Conservation (phyloP, 257 asterid species). For the Nemophila menziesii region DNA sequence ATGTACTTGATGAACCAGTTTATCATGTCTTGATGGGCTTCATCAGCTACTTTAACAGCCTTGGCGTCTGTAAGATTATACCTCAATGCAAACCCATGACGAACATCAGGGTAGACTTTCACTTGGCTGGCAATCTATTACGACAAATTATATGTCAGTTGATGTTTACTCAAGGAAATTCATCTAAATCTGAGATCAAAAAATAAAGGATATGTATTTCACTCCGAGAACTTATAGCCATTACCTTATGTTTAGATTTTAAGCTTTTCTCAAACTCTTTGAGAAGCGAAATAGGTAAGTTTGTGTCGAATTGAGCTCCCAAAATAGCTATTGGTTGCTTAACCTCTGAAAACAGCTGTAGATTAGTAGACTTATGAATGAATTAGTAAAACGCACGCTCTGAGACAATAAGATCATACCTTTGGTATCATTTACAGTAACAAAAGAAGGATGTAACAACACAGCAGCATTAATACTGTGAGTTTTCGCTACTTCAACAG, state of each 20-base stretch:
- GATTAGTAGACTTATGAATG: background rate
- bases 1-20: conserved; percentile 36
- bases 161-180: background rate
- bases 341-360: conserved; percentile 27
- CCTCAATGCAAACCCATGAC: conserved; percentile 55
- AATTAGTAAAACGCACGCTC: too few species aligned
- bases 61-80: conserved; percentile 29
- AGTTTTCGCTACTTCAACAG: conserved; percentile 26
- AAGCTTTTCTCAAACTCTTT: conserved; percentile 33
- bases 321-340: conserved; percentile 40
- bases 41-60: conserved; percentile 42
- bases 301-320: conserved; percentile 46
- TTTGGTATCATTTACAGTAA: conserved; percentile 36
- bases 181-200: too few species aligned
- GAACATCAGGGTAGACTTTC: conserved; percentile 35
- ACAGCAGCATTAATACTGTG: conserved; percentile 44
- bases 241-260: conserved; percentile 33
- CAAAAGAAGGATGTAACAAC: conserved; percentile 39
- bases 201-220: background rate
- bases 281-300: conserved; percentile 37
- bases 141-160: background rate
- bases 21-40: conserved; percentile 37
- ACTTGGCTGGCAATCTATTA: conserved; percentile 31
- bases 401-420: too few species aligned
- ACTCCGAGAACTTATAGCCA: background rate